Conservation (phyloP, 139 green algal species). For the Protoeuglena noctilucae region DNA sequence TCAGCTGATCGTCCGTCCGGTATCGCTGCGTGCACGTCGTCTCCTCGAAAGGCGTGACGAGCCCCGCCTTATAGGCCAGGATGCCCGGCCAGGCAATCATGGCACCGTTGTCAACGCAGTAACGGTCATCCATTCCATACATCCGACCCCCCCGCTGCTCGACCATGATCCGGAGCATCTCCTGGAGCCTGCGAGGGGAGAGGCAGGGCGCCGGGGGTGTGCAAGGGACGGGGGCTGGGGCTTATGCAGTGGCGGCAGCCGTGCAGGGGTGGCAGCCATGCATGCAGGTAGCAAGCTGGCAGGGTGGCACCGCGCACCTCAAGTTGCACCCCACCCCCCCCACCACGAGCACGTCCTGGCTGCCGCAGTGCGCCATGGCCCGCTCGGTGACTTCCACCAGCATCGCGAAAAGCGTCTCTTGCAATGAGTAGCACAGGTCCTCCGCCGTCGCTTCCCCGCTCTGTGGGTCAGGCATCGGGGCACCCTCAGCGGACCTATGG, state of each 20-base stretch:
- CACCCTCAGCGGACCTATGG: no score
- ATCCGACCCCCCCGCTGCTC: slow-evolving; percentile 44
- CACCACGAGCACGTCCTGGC: slow-evolving; percentile 68
- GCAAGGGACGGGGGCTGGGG: neutral
- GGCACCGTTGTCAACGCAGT: slow-evolving; percentile 88
- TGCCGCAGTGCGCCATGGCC: slow-evolving; percentile 69
- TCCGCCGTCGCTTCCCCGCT: slow-evolving; percentile 41
- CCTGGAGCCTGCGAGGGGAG: no score
- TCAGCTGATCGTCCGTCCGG: slow-evolving; percentile 64
- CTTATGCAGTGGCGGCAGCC: no score
- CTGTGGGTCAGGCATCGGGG: no score
- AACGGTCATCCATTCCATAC: slow-evolving; percentile 41
- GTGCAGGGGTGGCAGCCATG: no score
- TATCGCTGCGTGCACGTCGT: slow-evolving; percentile 67
- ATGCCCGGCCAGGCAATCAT: slow-evolving; percentile 88
- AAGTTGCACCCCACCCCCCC: slow-evolving; percentile 83
- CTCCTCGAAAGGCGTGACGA: slow-evolving; percentile 31
- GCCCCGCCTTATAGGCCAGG: slow-evolving; percentile 38
- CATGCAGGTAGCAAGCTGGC: neutral
- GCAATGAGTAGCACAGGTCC: slow-evolving; percentile 77
- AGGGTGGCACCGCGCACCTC: slow-evolving; percentile 40
- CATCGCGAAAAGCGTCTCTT: slow-evolving; percentile 88
- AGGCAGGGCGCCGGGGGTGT: no score
- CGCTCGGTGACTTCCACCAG: slow-evolving; percentile 86
- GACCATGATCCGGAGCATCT: slow-evolving; percentile 31